phyloP scores from a whole-genome alignment of 805 yeast species.

The Brettanomyces custersianus region DNA sequence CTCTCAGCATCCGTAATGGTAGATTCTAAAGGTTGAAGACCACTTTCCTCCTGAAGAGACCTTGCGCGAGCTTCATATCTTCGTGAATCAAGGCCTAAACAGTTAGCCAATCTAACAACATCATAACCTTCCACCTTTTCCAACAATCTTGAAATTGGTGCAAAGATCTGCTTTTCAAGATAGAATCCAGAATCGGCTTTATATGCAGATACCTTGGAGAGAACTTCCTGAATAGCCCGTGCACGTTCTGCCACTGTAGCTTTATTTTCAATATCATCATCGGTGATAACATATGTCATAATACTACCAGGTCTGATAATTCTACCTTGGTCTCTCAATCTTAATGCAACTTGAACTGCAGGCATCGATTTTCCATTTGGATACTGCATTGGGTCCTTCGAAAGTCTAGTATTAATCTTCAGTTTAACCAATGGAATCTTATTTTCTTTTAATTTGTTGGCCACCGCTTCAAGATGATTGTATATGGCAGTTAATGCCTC shows the following conservation, averaged over 20 bases:
- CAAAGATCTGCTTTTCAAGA: slow-evolving; percentile 79
- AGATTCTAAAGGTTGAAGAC: slow-evolving; percentile 69
- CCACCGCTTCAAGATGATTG: slow-evolving; percentile 55
- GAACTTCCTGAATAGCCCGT: slow-evolving; percentile 66
- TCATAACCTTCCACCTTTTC: slow-evolving; percentile 86
- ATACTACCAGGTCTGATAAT: slow-evolving; percentile 84
- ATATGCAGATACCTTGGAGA: slow-evolving; percentile 39
- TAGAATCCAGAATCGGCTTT: slow-evolving; percentile 73
- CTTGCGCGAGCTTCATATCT: slow-evolving; percentile 43
- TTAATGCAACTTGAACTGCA: slow-evolving; percentile 78
- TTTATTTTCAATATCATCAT: slow-evolving; percentile 28
- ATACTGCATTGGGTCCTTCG: slow-evolving; percentile 82
- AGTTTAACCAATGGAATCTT: slow-evolving; percentile 58
- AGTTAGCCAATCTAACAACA: slow-evolving; percentile 62
- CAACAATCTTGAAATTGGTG: slow-evolving; percentile 82
- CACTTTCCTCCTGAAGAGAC: slow-evolving; percentile 27
- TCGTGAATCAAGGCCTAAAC: slow-evolving; percentile 69
- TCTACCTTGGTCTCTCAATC: slow-evolving; percentile 75
- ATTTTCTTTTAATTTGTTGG: slow-evolving; percentile 46
- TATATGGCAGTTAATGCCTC: slow-evolving; percentile 66
- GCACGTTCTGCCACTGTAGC: slow-evolving; percentile 70
- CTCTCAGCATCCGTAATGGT: slow-evolving; percentile 76
- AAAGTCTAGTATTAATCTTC: slow-evolving; percentile 76
- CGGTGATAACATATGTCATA: slow-evolving; percentile 74
- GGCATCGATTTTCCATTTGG: slow-evolving; percentile 81